A percentile compares a stretch with the other conserved stretches of the same genome.
Conservation (phyloP, 768 basidiomycete genomes). For the Cytidiella melzeri region DNA sequence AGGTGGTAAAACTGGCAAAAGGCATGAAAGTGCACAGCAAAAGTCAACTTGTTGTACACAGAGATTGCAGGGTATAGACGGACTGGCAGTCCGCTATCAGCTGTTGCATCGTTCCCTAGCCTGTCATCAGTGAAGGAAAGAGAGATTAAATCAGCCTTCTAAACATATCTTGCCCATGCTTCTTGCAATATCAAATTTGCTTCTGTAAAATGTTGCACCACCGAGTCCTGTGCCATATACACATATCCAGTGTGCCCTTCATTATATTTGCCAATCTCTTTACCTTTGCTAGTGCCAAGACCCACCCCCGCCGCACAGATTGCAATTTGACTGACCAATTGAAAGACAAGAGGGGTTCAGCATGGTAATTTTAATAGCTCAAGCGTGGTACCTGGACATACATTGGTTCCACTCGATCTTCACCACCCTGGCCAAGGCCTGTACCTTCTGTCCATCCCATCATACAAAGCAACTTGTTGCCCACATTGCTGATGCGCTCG, state of each 20-base stretch:
- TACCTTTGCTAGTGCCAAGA: constrained; percentile 88
- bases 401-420: constrained; percentile 88
- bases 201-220: constrained; percentile 10
- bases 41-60: too few relatives aligned
- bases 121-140: constrained; percentile 4
- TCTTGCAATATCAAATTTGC: neutral
- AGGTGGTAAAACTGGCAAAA: too few relatives aligned
- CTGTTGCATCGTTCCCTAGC: constrained; percentile 14
- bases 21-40: too few relatives aligned
- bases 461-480: constrained; percentile 91
- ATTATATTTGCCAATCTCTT: constrained; percentile 48
- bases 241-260: constrained; percentile 24
- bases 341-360: too few relatives aligned
- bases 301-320: constrained; percentile 87
- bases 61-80: neutral
- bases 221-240: constrained; percentile 24
- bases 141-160: constrained; percentile 3
- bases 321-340: constrained; percentile 79
- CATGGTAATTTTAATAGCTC: too few relatives aligned
- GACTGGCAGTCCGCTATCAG: neutral
- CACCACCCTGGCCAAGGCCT: constrained; percentile 76
- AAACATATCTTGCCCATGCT: neutral
- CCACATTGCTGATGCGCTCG: constrained; percentile 80
- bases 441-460: constrained; percentile 97
- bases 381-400: too few relatives aligned